phyloP scores from a whole-genome alignment of 2,329 filamentous ascomycete genomes.

The Colletotrichum orchidophilum region DNA sequence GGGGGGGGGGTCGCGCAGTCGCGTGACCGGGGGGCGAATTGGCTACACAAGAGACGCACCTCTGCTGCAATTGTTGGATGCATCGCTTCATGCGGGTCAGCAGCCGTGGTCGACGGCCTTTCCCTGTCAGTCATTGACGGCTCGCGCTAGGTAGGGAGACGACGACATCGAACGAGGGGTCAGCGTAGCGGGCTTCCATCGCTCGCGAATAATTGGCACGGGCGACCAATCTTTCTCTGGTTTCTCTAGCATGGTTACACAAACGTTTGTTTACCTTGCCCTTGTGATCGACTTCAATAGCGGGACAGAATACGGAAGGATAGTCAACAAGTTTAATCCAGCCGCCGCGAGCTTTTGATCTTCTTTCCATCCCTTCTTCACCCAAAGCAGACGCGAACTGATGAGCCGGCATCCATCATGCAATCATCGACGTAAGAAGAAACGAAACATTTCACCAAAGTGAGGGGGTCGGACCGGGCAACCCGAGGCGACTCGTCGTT shows the following conservation, averaged over 20 bases:
- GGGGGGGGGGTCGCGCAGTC: background rate
- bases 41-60: slow-evolving; percentile 16
- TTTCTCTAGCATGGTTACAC: background rate
- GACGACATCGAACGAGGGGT: background rate
- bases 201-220: background rate
- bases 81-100: slow-evolving; percentile 23
- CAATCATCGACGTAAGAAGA: background rate
- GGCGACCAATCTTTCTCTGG: background rate
- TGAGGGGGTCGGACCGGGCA: background rate
- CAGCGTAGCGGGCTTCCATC: background rate
- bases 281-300: background rate
- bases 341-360: background rate
- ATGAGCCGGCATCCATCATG: too few species aligned
- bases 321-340: background rate
- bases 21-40: slow-evolving; percentile 22
- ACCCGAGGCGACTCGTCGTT: background rate
- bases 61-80: slow-evolving; percentile 16
- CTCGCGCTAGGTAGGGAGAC: too few species aligned
- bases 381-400: too few species aligned
- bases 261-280: background rate
- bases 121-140: slow-evolving; percentile 4
- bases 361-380: too few species aligned
- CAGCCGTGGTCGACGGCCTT: background rate
- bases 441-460: background rate
- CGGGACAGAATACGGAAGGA: background rate